Conservation (phyloP, 2,329 filamentous ascomycete species). For the Sclerotiophoma versabilis region DNA sequence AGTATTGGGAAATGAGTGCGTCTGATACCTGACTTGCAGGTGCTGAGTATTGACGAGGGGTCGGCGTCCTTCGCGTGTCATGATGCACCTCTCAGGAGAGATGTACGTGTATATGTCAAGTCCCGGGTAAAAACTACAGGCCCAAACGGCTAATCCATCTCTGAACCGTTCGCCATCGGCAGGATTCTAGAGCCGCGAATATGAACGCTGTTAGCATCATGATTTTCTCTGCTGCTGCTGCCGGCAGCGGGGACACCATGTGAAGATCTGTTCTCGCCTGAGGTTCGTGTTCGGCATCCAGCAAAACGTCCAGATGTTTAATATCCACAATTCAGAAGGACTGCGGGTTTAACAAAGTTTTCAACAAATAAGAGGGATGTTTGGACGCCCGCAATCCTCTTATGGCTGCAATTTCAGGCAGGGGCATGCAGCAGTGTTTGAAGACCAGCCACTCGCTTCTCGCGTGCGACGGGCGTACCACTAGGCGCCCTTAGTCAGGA, state of each 20-base stretch:
- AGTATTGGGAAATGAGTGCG: slow-evolving; percentile 2
- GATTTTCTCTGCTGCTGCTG: background rate
- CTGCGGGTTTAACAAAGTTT: slow-evolving; percentile 10
- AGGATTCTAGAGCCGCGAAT: slow-evolving; percentile 6
- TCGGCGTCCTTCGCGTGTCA: background rate
- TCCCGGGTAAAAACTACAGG: background rate
- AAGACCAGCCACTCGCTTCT: slow-evolving; percentile 43
- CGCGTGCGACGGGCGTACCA: slow-evolving; percentile 27
- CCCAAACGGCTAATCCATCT: background rate
- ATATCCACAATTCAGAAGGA: slow-evolving; percentile 9
- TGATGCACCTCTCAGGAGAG: slow-evolving; percentile 1
- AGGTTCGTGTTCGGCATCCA: slow-evolving; percentile 1
- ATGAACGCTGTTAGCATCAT: slow-evolving; percentile 8
- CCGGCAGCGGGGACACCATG: slow-evolving; percentile 14
- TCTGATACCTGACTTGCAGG: slow-evolving; percentile 5
- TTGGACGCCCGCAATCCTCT: background rate
- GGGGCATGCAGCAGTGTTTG: slow-evolving; percentile 39
- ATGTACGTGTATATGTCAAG: background rate
- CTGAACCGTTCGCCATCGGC: background rate
- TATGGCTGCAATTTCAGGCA: slow-evolving; percentile 35
- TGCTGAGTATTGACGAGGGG: background rate
- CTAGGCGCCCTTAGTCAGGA: slow-evolving; percentile 31
- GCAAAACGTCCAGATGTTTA: slow-evolving; percentile 7
- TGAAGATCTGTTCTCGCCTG: slow-evolving; percentile 13
- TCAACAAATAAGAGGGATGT: slow-evolving; percentile 3